phyloP scores from a whole-genome alignment of 805 yeast species.

The Lipomyces sp. region DNA sequence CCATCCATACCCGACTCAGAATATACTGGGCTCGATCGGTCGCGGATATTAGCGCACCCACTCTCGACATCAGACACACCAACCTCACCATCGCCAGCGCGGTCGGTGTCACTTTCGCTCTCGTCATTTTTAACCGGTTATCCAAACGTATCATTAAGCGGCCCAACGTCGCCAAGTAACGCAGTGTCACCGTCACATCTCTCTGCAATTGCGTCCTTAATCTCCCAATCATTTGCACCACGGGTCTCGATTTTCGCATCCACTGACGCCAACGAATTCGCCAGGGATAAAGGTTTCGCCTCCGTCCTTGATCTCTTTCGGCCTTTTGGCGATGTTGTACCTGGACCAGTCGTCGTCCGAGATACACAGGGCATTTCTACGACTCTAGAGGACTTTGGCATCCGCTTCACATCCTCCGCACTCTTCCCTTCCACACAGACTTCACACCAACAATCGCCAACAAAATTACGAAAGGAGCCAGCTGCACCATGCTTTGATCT shows the following conservation, averaged over 20 bases:
- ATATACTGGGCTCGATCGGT: conserved; percentile 3
- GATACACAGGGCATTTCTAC: conserved; percentile 58
- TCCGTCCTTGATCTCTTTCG: conserved; percentile 56
- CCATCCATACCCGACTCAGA: neutral
- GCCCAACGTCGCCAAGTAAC: conserved; percentile 25
- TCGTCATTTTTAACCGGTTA: conserved; percentile 30
- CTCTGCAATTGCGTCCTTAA: conserved; percentile 29
- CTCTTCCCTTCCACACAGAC: conserved; percentile 3
- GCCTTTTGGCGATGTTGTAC: conserved; percentile 62
- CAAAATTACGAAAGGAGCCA: conserved; percentile 12
- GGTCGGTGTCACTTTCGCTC: conserved; percentile 30
- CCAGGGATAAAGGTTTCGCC: conserved; percentile 50
- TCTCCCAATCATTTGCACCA: conserved; percentile 55
- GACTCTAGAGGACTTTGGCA: conserved; percentile 58
- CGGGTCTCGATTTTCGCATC: conserved; percentile 57
- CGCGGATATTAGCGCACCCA: neutral
- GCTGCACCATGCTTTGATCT: conserved; percentile 25
- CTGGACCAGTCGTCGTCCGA: conserved; percentile 55
- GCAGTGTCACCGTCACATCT: conserved; percentile 29
- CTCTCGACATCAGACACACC: conserved; percentile 4
- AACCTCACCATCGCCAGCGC: conserved; percentile 25
- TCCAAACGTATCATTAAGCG: neutral
- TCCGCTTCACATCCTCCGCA: conserved; percentile 51
- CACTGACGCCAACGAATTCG: conserved; percentile 51
- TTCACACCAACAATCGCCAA: neutral